phyloP scores from a whole-genome alignment of 2,329 filamentous ascomycete species.

The Saccharata proteae region DNA sequence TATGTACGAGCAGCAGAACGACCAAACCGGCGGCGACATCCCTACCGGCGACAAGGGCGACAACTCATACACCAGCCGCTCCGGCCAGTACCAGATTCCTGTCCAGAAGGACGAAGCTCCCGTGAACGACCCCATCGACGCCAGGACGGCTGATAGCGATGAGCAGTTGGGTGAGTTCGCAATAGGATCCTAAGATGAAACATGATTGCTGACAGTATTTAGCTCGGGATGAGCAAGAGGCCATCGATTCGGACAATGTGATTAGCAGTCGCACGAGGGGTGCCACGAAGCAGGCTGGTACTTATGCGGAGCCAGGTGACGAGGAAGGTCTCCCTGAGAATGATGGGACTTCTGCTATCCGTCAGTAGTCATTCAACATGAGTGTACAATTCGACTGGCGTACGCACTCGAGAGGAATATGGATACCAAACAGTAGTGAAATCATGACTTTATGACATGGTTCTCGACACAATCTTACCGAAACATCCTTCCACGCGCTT shows the following conservation, averaged over 20 bases:
- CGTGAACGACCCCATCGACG: conserved; percentile 34
- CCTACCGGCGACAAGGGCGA: conserved; percentile 25
- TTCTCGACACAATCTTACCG: no score
- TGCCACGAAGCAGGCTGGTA: conserved; percentile 31
- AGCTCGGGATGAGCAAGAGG: conserved; percentile 37
- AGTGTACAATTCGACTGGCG: no score
- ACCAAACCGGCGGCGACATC: conserved; percentile 14
- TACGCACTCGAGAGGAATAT: no score
- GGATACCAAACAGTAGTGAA: no score
- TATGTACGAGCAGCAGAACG: conserved; percentile 18
- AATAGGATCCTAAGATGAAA: background rate
- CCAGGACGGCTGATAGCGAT: conserved; percentile 34
- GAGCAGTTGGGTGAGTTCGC: conserved; percentile 30
- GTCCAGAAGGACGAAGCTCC: conserved; percentile 36
- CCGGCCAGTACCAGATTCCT: conserved; percentile 34
- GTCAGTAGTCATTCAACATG: no score
- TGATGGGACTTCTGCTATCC: no score
- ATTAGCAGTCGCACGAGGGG: conserved; percentile 33
- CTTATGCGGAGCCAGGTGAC: conserved; percentile 40
- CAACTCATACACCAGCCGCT: conserved; percentile 35
- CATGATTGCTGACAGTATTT: background rate
- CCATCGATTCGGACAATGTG: conserved; percentile 38
- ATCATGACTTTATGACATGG: no score
- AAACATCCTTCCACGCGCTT: no score
- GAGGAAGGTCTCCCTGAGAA: no score